These are phyloP conservation scores for Sclerotinia minor DNA, from an alignment of 2,329 filamentous ascomycete genomes.

Conservation along the genomic window DNA sequence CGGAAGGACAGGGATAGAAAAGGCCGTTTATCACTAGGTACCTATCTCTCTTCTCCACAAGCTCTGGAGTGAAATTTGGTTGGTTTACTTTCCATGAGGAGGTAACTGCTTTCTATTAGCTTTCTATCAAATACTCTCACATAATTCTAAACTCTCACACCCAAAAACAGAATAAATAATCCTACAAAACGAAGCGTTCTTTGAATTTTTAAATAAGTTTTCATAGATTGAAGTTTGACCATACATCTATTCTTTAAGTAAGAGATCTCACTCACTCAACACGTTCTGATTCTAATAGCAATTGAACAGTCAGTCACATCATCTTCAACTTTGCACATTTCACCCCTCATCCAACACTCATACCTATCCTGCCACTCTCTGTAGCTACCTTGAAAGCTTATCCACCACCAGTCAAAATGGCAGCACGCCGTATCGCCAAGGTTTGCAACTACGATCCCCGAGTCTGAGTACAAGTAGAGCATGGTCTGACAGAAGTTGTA, in stretches of 20 bases:
- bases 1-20: slow-evolving; percentile 8
- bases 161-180: slow-evolving; percentile 1
- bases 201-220: neutral
- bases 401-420: slow-evolving; percentile 31
- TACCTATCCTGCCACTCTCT: slow-evolving; percentile 10
- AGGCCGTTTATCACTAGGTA: neutral
- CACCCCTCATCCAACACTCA: slow-evolving; percentile 16
- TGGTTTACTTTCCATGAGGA: neutral
- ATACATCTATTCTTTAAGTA: neutral
- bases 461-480: neutral
- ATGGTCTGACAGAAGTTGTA: slow-evolving; percentile 18
- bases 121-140: slow-evolving; percentile 10
- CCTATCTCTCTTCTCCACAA: neutral
- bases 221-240: neutral
- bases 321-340: neutral
- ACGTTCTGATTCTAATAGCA: neutral
- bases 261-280: neutral
- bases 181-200: neutral
- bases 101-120: neutral
- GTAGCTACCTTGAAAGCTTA: slow-evolving; percentile 17
- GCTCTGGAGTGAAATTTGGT: neutral
- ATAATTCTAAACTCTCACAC: slow-evolving; percentile 11
- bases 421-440: slow-evolving; percentile 40
- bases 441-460: slow-evolving; percentile 17
- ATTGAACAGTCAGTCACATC: neutral